phyloP scores from a whole-genome alignment of 495 filamentous ascomycete genomes.

The Delitschia confertaspora region DNA sequence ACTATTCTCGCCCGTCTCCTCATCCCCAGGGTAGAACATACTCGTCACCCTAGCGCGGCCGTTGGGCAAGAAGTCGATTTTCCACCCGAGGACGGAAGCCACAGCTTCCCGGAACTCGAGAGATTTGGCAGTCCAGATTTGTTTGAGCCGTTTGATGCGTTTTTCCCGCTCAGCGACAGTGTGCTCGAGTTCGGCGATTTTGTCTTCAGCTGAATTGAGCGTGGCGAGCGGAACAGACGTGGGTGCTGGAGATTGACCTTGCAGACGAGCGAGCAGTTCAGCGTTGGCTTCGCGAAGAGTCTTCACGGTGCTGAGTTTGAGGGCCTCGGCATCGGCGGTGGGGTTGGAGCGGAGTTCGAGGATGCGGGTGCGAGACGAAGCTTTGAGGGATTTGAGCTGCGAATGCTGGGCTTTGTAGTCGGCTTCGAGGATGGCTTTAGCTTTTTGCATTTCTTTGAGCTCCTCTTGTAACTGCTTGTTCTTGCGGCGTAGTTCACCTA shows the following conservation, averaged over 20 bases:
- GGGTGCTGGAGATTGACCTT: conserved; percentile 34
- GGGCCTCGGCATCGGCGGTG: conserved; percentile 67
- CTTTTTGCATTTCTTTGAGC: conserved; percentile 57
- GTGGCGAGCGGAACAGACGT: conserved; percentile 65
- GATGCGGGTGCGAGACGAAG: conserved; percentile 69
- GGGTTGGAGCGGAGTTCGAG: conserved; percentile 85
- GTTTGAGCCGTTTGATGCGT: conserved; percentile 69
- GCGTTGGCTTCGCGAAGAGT: conserved; percentile 75
- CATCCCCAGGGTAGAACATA: conserved; percentile 57
- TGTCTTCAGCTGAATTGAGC: conserved; percentile 61
- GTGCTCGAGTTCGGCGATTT: conserved; percentile 62
- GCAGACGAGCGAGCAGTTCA: conserved; percentile 70
- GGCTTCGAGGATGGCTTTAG: conserved; percentile 55
- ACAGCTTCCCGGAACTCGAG: conserved; percentile 92
- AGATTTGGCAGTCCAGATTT: conserved; percentile 81
- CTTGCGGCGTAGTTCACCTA: conserved; percentile 76
- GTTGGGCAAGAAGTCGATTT: conserved; percentile 84
- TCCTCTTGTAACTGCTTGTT: conserved; percentile 77
- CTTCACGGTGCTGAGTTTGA: conserved; percentile 68
- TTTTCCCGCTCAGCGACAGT: conserved; percentile 78
- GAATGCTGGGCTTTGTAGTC: conserved; percentile 64
- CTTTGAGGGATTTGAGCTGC: conserved; percentile 62
- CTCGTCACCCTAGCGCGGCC: conserved; percentile 81
- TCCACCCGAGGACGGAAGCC: conserved; percentile 79
- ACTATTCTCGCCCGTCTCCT: conserved; percentile 65